Percentiles rank a stretch among this genome's conserved stretches.
Evolutionary conservation across 371 early-diverging fungal genomes (phyloP).

Genomic region (Syncephalis plumigaleata): DNA sequence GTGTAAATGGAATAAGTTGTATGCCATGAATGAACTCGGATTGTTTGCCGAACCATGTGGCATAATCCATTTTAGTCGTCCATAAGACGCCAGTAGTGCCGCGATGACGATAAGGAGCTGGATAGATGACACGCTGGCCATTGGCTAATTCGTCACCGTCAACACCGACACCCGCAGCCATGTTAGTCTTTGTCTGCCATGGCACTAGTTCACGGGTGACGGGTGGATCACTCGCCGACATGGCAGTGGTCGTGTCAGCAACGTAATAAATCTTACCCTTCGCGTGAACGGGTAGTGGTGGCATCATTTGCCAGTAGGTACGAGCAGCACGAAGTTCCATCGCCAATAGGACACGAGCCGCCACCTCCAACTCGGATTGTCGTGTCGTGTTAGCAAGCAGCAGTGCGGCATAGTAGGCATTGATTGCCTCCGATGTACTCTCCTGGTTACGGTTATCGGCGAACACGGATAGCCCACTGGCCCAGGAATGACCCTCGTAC

Average conservation of each 20-base stretch:
- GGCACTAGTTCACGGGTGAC: too few relatives aligned
- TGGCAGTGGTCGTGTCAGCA: too few relatives aligned
- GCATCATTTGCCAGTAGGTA: constrained; percentile 27
- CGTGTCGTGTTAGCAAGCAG: constrained; percentile 33
- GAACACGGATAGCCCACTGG: constrained; percentile 45
- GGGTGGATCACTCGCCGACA: constrained; percentile 5
- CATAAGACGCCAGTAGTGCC: constrained; percentile 54
- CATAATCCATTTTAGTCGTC: constrained; percentile 52
- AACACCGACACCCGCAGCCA: too few relatives aligned
- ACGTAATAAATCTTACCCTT: too few relatives aligned
- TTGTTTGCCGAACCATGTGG: constrained; percentile 11
- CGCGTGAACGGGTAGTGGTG: too few relatives aligned
- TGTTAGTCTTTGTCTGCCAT: too few relatives aligned
- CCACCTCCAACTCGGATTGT: constrained; percentile 14
- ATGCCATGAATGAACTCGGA: constrained; percentile 60
- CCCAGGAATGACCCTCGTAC: constrained; percentile 70
- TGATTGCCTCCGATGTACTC: constrained; percentile 54
- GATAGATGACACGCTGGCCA: constrained; percentile 21
- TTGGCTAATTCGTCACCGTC: constrained; percentile 3
- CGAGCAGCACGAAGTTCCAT: constrained; percentile 36
- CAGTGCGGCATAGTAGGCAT: constrained; percentile 52
- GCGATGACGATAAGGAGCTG: constrained; percentile 26
- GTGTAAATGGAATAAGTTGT: constrained; percentile 64
- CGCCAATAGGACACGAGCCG: constrained; percentile 29
- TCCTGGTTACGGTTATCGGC: constrained; percentile 58